Evolutionary conservation across 1,139 yeast genomes (phyloP), one percentile per base, ranked within the genome.

Genomic region (Lodderomyces jiufengensis): DNA sequence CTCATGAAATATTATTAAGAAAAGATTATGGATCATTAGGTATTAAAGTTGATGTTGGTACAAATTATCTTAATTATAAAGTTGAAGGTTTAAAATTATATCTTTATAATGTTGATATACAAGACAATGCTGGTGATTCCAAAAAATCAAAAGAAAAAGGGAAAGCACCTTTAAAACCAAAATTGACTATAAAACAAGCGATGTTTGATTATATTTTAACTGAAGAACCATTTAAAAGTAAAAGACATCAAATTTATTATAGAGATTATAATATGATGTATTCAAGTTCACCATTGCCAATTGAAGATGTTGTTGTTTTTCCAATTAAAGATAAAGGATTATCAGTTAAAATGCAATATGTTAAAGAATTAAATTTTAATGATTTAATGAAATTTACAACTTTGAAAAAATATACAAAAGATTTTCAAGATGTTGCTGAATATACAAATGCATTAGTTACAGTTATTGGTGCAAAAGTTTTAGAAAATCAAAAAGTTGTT

Each of bases 361-460:
- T 38, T 9, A 43, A 43, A 27, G 36, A 32, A 25, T 35, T 43
- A 18, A 26, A 43, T 23, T 43, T 43, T 22, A 37, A 38, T 15
- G 39, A 42, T 28, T 38, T 43, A 30, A 15, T 38, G 13, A 36
- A 42, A n/a, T 41, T 32, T 32, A 37, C 36, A 22, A 33, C 34
- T 16, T 33, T 43, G 24, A 20, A 39, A 27, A 35, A 20, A 9
- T 41, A 40, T 28, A 30, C 43, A 4, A 28, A 27, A 23, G 42
- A 38, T 30, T 43, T 40, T 27, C 43, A 40, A 28, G 45, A 43
- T 29, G 32, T 32, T n/a, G 31, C 36, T 23, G 47, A 43, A 29
- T 43, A 42, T 23, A 42, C 45, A 3, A 42, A 42, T 33, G 45
- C 46, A 2, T 37, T 43, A 11, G 12, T 43, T 21, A 33, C 47